Evolutionary conservation across 805 yeast genomes (phyloP), one percentile per base, ranked within the genome.

Genomic region (Saccharomycopsis vini): DNA sequence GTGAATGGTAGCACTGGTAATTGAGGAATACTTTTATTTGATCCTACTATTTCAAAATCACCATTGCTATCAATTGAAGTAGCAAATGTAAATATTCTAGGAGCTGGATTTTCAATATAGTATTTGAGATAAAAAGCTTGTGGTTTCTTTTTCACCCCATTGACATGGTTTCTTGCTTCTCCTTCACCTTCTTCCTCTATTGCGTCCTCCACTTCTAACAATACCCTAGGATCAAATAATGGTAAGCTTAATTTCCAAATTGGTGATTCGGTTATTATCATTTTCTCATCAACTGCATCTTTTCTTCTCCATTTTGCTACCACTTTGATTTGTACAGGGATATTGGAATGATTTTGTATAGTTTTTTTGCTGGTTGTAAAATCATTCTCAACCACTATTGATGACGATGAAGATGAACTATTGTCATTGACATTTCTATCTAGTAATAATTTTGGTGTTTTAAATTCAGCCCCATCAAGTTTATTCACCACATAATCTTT

Each of bases 81-180:
- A 10, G 79, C 61, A 52, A 82, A 86, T 9, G 77, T 75, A 50
- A 86, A 76, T 2, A 80, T 71, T 36, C 81, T 66, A 2, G 81
- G 68, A 0, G 94, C 81, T 12, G 94, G 88, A 54, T 85, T 85
- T 55, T 85, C 95, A 39, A 85, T 55, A 41, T 69, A 66, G 55
- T 74, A 84, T 12, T 56, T 63, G 36, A 76, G 56, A 35, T 55
- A 59, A 13, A 51, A 2, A 46, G 49, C 24, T 51, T 54, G 26
- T 50, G 16, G 10, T 50, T 48, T 26, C n/a, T 52, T 52, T 36
- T 55, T 31, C 10, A 18, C 40, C 4, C 26, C 29, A 18, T 36
- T 16, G 5, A 22, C n/a, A n/a, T n/a, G n/a, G n/a, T n/a, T n/a
- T n/a, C n/a, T n/a, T 13, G 9, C 23, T 13, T 18, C 47, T 1